phyloP scores from a whole-genome alignment of 169 alveolate species.

The Plasmodium fragile region DNA sequence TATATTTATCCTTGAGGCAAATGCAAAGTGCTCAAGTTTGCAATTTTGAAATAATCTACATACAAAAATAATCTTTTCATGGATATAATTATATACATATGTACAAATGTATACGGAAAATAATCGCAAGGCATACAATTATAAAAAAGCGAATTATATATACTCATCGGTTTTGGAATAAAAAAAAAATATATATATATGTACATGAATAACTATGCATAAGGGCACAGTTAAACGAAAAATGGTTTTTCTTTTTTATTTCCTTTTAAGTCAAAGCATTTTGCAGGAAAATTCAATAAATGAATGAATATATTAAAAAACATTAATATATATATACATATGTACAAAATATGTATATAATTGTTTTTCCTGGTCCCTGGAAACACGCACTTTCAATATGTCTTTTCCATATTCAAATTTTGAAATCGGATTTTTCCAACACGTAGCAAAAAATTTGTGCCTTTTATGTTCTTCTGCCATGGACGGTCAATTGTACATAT shows the following conservation, averaged over 20 bases:
- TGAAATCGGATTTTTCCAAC: not conserved
- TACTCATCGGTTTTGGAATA: not conserved
- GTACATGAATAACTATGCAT: not conserved
- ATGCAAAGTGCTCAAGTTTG: not conserved
- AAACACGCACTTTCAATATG: not conserved
- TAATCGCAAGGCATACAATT: not conserved
- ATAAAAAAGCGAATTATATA: not conserved
- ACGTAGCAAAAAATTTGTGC: not conserved
- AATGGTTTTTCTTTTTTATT: not conserved
- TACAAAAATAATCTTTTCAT: not conserved
- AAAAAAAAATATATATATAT: conserved; percentile 4
- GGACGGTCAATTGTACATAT: not conserved
- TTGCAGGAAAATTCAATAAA: not conserved
- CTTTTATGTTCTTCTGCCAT: not conserved
- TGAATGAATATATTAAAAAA: not conserved
- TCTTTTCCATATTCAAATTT: not conserved
- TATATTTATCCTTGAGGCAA: not conserved
- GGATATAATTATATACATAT: not conserved
- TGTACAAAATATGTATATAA: not conserved
- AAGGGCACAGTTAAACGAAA: not conserved
- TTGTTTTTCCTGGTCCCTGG: not conserved
- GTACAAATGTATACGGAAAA: not conserved
- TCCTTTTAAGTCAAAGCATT: not conserved
- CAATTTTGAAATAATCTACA: not conserved
- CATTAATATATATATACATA: not conserved